Percentiles rank a stretch among this genome's conserved stretches.
These are phyloP conservation scores for Fennellomyces sp. DNA, from an alignment of 371 early-diverging fungal genomes.

Conservation along the genomic window DNA sequence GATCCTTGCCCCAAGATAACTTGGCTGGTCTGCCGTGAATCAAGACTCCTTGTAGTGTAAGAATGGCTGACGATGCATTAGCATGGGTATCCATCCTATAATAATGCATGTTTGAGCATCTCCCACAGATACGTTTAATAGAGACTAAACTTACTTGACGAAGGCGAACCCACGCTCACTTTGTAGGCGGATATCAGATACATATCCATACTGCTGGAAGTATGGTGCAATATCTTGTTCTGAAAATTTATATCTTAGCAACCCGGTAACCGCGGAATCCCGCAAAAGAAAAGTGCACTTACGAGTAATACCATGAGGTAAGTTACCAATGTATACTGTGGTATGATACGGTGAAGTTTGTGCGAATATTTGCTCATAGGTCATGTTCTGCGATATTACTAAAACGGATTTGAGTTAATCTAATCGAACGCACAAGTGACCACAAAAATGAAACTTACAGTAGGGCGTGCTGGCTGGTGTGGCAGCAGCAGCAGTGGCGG, in stretches of 20 bases:
- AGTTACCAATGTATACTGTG: conserved; percentile 86
- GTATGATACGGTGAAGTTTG: conserved; percentile 82
- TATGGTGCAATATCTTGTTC: conserved; percentile 55
- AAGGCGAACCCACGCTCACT: conserved; percentile 86
- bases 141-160: conserved; percentile 55
- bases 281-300: conserved; percentile 12
- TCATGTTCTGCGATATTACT: conserved; percentile 25
- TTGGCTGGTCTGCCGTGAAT: conserved; percentile 77
- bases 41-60: conserved; percentile 69
- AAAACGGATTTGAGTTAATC: neutral
- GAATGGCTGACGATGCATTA: conserved; percentile 86
- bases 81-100: conserved; percentile 85
- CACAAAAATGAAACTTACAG: conserved; percentile 1
- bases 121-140: neutral
- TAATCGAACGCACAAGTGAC: too few species aligned
- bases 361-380: conserved; percentile 69
- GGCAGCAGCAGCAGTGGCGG: neutral
- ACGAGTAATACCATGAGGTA: conserved; percentile 75
- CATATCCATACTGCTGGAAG: conserved; percentile 79
- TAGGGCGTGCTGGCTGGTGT: conserved; percentile 2
- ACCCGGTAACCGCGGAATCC: too few species aligned
- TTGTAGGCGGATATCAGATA: conserved; percentile 81
- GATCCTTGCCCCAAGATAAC: conserved; percentile 91
- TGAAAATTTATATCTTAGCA: conserved; percentile 5
- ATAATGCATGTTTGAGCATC: neutral